Percentiles rank a stretch among this genome's conserved stretches.
phyloP scores from a whole-genome alignment of 768 basidiomycete species.

The Agaricus sinodeliciosus region DNA sequence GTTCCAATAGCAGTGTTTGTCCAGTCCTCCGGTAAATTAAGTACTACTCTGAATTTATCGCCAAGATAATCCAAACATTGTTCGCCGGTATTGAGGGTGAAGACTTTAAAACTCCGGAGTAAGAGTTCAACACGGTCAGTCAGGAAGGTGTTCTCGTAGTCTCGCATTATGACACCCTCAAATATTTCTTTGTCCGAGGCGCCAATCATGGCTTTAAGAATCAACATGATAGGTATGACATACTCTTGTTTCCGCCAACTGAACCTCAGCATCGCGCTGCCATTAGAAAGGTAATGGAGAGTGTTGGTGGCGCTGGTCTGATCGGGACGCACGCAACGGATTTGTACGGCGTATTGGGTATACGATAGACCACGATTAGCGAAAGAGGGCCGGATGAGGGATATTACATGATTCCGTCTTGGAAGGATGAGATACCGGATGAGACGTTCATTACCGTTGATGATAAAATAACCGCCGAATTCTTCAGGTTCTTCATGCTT shows the following conservation, averaged over 20 bases:
- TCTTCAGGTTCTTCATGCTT: conserved; percentile 97
- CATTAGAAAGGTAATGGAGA: conserved; percentile 95
- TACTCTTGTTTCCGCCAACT: conserved; percentile 98
- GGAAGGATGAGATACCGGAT: conserved; percentile 97
- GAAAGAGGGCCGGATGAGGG: conserved; percentile 88
- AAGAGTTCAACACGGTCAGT: conserved; percentile 95
- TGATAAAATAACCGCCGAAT: conserved; percentile 97
- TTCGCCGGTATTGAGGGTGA: conserved; percentile 77
- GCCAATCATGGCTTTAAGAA: conserved; percentile 87
- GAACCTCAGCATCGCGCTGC: conserved; percentile 94
- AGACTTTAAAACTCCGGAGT: conserved; percentile 92
- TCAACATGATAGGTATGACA: conserved; percentile 93
- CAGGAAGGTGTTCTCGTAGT: conserved; percentile 94
- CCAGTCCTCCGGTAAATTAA: conserved; percentile 92
- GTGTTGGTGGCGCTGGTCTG: conserved; percentile 92
- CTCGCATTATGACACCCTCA: conserved; percentile 93
- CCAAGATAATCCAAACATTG: conserved; percentile 95
- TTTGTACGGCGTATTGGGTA: conserved; percentile 90
- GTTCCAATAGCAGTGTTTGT: conserved; percentile 73
- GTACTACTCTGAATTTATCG: conserved; percentile 91
- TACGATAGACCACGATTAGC: conserved; percentile 91
- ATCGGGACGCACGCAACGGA: conserved; percentile 90
- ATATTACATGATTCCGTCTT: conserved; percentile 91
- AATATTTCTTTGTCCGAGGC: conserved; percentile 96
- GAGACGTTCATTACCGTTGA: conserved; percentile 98